Evolutionary conservation across 129 eudicot genomes (phyloP).

Genomic region (Helichrysum umbraculigerum): DNA sequence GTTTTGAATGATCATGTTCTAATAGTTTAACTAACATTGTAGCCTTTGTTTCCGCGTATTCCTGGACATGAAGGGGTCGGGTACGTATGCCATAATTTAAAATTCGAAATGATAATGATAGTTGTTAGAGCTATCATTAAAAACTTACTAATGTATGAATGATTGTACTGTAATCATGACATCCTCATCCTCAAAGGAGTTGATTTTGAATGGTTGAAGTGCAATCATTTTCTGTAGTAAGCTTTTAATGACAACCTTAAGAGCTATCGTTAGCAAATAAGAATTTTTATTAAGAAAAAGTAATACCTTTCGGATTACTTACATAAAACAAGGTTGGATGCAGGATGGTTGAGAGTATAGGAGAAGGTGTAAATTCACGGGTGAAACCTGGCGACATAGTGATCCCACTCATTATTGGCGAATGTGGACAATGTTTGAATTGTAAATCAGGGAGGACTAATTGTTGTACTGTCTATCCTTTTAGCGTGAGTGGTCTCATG

Average conservation of each 20-base stretch:
- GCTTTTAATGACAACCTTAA: not conserved
- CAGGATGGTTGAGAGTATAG: constrained; percentile 56
- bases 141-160: not conserved
- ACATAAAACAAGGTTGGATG: not conserved
- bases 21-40: not conserved
- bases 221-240: not conserved
- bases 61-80: constrained; percentile 72
- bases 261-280: not conserved
- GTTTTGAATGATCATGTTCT: not conserved
- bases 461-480: constrained; percentile 39
- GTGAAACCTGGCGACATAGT: constrained; percentile 51
- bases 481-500: constrained; percentile 42
- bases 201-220: no score
- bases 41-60: constrained; percentile 59
- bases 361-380: constrained; percentile 34
- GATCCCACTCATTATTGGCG: constrained; percentile 58
- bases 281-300: no score
- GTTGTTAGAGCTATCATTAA: not conserved
- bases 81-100: constrained; percentile 18
- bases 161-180: no score
- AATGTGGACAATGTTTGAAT: constrained; percentile 54
- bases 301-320: not conserved
- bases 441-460: constrained; percentile 51
- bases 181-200: no score
- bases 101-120: no score